Base-by-base conservation (phyloP, 169 alveolate genomes). In the Theileria sp. region DNA sequence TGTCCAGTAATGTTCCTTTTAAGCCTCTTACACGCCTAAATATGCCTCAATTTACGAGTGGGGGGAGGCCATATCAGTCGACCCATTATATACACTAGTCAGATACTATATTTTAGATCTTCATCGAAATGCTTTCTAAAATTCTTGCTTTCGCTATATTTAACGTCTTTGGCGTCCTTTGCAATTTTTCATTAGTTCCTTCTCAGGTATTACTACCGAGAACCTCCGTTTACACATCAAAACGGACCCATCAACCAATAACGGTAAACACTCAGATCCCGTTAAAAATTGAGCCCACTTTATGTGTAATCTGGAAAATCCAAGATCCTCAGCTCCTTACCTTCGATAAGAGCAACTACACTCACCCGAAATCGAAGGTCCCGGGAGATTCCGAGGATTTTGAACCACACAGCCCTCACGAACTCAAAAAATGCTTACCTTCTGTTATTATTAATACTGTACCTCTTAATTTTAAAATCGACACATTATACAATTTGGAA, bases 251-350 rank as follows among this genome's bases (percentile, higher is more conserved):
- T 9, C 81, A 83, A n/a, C 44, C 67, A 17, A 32, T 83, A 28
- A 74, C 54, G 25, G 34, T 83, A 13, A 79, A 77, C 28, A 86
- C 78, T 5, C 87, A 83, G 44, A 68, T 83, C 5, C 44, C 72
- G 74, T 76, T 83, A 7, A 72, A 80, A 25, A 77, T 77, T 15
- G 89, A 83, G 56, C 89, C 85, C 34, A 67, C 86, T 23, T 75
- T 77, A 44, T 83, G 89, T 64, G 89, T 77, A n/a, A 65, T 30
- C 54, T 83, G 89, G 89, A 74, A 69, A 61, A 64, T 76, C 34
- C 89, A 83, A 78, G 71, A 83, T 77, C 64, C 85, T 17, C 81
- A 66, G 1, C 54, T 83, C n/a, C 49, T 83, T 34, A 32, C 32
- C 36, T 58, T 74, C 10, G 61, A 69, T 23, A 69, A 69, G 25